A percentile compares a stretch with the other conserved stretches of the same genome.
These are phyloP conservation scores for Thermoascus crustaceus DNA, from an alignment of 2,329 filamentous ascomycete genomes.

Conservation along the genomic window DNA sequence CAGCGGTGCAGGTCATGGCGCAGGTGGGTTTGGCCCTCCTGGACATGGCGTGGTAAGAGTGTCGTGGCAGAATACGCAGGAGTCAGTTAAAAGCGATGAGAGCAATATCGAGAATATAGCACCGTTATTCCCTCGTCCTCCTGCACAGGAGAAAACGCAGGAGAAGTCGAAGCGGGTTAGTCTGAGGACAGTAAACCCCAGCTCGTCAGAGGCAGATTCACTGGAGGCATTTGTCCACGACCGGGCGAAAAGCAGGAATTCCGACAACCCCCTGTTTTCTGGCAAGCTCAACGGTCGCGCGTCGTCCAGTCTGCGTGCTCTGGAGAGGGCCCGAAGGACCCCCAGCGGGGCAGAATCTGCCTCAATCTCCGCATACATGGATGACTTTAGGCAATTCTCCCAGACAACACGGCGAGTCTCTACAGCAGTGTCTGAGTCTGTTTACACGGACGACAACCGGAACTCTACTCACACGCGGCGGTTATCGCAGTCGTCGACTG, in stretches of 20 bases:
- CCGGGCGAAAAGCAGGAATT: slow-evolving; percentile 31
- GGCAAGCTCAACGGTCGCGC: slow-evolving; percentile 25
- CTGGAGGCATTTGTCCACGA: slow-evolving; percentile 32
- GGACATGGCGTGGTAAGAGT: slow-evolving; percentile 25
- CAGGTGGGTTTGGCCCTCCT: slow-evolving; percentile 30
- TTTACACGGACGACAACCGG: slow-evolving; percentile 28
- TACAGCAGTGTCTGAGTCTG: slow-evolving; percentile 25
- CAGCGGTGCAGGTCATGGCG: slow-evolving; percentile 36
- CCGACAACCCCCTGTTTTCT: slow-evolving; percentile 30
- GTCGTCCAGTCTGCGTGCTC: slow-evolving; percentile 25
- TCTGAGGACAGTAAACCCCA: slow-evolving; percentile 22
- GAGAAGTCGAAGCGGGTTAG: slow-evolving; percentile 22
- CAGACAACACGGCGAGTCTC: slow-evolving; percentile 27
- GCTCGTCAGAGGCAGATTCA: slow-evolving; percentile 28
- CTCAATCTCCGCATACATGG: slow-evolving; percentile 23
- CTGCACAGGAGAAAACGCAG: slow-evolving; percentile 18
- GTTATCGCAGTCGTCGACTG: slow-evolving; percentile 18
- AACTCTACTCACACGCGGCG: slow-evolving; percentile 23
- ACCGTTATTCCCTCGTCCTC: slow-evolving; percentile 29
- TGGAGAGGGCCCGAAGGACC: slow-evolving; percentile 27
- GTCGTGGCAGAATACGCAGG: slow-evolving; percentile 32
- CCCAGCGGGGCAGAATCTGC: slow-evolving; percentile 26
- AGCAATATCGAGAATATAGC: slow-evolving; percentile 27
- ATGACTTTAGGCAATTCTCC: slow-evolving; percentile 23
- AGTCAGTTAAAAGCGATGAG: slow-evolving; percentile 28